Percentiles rank a stretch among this genome's conserved stretches.
phyloP scores from a whole-genome alignment of 306 rosid species.

The Trifolium repens region DNA sequence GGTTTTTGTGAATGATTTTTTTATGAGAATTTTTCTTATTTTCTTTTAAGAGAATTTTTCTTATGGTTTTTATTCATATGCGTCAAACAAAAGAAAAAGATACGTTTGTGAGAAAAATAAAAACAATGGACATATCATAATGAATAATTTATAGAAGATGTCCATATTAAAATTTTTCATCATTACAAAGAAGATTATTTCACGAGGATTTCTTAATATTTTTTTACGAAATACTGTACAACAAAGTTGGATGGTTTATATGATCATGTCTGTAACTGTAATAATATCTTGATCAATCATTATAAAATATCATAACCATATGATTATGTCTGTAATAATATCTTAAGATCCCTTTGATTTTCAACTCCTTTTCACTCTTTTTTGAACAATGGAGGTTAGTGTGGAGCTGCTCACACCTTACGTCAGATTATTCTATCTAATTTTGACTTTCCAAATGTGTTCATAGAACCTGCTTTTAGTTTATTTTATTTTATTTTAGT shows the following conservation, averaged over 20 bases:
- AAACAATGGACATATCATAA: not conserved
- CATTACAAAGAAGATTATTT: not conserved
- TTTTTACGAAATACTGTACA: too few species aligned
- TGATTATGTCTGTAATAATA: not conserved
- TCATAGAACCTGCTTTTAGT: not conserved
- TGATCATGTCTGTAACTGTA: too few species aligned
- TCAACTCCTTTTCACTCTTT: conserved; percentile 3
- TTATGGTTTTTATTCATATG: not conserved
- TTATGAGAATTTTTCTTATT: not conserved
- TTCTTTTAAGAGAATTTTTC: too few species aligned
- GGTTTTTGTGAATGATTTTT: not conserved
- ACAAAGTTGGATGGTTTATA: too few species aligned
- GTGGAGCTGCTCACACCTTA: not conserved
- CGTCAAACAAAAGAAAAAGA: not conserved
- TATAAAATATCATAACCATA: not conserved
- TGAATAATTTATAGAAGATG: too few species aligned
- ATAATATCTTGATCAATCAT: too few species aligned
- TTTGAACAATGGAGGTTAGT: not conserved
- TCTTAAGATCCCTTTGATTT: not conserved
- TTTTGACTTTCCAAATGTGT: not conserved
- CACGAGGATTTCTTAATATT: not conserved
- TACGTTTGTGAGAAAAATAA: not conserved
- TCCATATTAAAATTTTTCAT: too few species aligned
- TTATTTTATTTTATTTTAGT: not conserved
- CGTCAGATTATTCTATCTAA: conserved; percentile 5